A percentile compares a stretch with the other conserved stretches of the same genome.
Conservation (phyloP, 257 asterid species). For the Cynanchum wilfordii region DNA sequence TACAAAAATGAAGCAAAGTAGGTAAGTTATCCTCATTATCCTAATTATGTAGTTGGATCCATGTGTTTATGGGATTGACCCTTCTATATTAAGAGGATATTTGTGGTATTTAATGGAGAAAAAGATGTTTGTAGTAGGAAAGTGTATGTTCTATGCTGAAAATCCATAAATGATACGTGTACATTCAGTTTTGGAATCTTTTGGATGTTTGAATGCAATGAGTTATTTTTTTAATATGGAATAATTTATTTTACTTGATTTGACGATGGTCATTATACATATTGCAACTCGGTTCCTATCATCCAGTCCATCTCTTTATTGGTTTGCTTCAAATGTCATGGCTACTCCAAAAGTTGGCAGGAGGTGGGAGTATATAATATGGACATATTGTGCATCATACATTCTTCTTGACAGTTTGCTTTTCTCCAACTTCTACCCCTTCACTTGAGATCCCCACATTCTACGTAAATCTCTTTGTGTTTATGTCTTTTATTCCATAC, state of each 20-base stretch:
- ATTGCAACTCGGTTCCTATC: slow-evolving; percentile 92
- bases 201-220: not conserved
- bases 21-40: not conserved
- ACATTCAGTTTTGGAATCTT: not conserved
- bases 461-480: too few species aligned
- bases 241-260: not conserved
- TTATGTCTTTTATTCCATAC: too few species aligned
- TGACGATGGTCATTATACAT: slow-evolving; percentile 39
- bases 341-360: too few species aligned
- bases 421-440: too few species aligned
- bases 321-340: slow-evolving; percentile 88
- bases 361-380: too few species aligned
- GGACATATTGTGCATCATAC: too few species aligned
- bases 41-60: not conserved
- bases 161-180: not conserved
- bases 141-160: not conserved
- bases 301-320: slow-evolving; percentile 73
- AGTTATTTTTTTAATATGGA: not conserved
- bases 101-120: not conserved
- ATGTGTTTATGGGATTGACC: too few species aligned
- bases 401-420: too few species aligned
- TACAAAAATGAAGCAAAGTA: not conserved
- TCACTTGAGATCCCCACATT: too few species aligned
- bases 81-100: not conserved
- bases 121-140: not conserved